phyloP scores from a whole-genome alignment of 129 eudicot genomes.

The Sambucus nigra region DNA sequence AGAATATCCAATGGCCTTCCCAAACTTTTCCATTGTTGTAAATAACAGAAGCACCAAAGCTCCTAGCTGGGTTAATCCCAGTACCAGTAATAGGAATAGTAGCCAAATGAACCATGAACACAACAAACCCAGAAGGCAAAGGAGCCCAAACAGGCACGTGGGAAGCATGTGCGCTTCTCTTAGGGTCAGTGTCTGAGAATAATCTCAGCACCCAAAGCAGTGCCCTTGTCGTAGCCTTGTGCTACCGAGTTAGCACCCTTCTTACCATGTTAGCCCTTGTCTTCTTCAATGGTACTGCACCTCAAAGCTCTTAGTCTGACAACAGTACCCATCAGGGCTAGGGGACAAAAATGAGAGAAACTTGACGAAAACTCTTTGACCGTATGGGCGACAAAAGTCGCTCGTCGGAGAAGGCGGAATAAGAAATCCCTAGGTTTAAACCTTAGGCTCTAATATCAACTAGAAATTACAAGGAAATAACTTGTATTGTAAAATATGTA shows the following conservation, averaged over 20 bases:
- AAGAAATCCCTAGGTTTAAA: too few species aligned
- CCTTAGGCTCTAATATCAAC: too few species aligned
- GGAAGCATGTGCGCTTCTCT: slow-evolving; percentile 40
- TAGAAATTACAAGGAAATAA: too few species aligned
- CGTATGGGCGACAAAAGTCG: too few species aligned
- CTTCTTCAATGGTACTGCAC: too few species aligned
- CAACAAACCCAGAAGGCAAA: slow-evolving; percentile 37
- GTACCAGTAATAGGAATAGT: slow-evolving; percentile 46
- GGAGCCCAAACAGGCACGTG: slow-evolving; percentile 48
- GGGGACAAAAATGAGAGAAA: too few species aligned
- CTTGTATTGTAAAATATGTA: too few species aligned
- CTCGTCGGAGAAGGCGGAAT: too few species aligned
- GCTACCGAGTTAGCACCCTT: slow-evolving; percentile 43
- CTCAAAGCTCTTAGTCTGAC: too few species aligned
- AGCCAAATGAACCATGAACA: slow-evolving; percentile 45
- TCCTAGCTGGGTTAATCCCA: slow-evolving; percentile 45
- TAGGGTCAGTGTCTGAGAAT: slow-evolving; percentile 43
- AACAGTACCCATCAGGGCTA: too few species aligned
- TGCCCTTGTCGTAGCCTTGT: slow-evolving; percentile 34
- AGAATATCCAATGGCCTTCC: slow-evolving; percentile 40
- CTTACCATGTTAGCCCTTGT: too few species aligned
- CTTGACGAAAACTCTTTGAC: too few species aligned
- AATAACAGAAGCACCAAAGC: slow-evolving; percentile 40
- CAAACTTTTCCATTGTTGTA: slow-evolving; percentile 32
- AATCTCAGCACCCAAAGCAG: slow-evolving; percentile 47